These are phyloP conservation scores for Medakamo hakoo DNA, from an alignment of 139 green algal species.

Conservation along the genomic window DNA sequence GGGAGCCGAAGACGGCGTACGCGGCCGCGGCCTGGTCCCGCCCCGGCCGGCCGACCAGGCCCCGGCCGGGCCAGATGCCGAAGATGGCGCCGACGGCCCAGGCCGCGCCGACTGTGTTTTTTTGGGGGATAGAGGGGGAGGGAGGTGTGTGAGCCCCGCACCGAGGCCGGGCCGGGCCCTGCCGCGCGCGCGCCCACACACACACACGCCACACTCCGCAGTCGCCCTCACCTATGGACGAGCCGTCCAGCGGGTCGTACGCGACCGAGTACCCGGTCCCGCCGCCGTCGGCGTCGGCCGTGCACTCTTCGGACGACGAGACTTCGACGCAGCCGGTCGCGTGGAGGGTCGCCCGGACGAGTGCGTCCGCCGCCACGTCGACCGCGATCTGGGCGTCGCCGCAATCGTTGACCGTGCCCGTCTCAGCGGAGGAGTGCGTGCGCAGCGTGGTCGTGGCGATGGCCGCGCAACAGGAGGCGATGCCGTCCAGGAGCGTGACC, in stretches of 20 bases:
- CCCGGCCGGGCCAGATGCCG: slow-evolving; percentile 47
- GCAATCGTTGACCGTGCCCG: slow-evolving; percentile 27
- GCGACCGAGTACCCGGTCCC: slow-evolving; percentile 37
- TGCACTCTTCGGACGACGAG: slow-evolving; percentile 56
- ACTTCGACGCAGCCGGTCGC: slow-evolving; percentile 35
- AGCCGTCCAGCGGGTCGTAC: slow-evolving; percentile 72
- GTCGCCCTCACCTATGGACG: slow-evolving; percentile 52
- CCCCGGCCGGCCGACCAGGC: slow-evolving; percentile 32
- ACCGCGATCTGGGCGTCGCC: slow-evolving; percentile 48
- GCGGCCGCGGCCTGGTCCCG: slow-evolving; percentile 43
- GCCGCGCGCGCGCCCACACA: too few species aligned
- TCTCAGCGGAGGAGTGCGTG: slow-evolving; percentile 5
- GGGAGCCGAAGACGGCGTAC: slow-evolving; percentile 65
- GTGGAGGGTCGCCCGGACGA: slow-evolving; percentile 41
- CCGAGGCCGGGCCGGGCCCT: too few species aligned
- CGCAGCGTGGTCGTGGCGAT: too few species aligned
- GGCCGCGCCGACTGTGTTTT: neutral
- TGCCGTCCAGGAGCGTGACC: neutral
- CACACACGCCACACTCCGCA: slow-evolving; percentile 32
- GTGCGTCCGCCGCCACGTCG: slow-evolving; percentile 46
- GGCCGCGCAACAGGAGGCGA: too few species aligned
- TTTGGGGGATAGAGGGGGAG: neutral
- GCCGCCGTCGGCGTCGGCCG: slow-evolving; percentile 24
- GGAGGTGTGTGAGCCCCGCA: too few species aligned
- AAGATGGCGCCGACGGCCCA: slow-evolving; percentile 54